Evolutionary conservation across 2,329 filamentous ascomycete genomes (phyloP), one percentile per base, ranked within the genome.

Genomic region (Alternaria triticina): DNA sequence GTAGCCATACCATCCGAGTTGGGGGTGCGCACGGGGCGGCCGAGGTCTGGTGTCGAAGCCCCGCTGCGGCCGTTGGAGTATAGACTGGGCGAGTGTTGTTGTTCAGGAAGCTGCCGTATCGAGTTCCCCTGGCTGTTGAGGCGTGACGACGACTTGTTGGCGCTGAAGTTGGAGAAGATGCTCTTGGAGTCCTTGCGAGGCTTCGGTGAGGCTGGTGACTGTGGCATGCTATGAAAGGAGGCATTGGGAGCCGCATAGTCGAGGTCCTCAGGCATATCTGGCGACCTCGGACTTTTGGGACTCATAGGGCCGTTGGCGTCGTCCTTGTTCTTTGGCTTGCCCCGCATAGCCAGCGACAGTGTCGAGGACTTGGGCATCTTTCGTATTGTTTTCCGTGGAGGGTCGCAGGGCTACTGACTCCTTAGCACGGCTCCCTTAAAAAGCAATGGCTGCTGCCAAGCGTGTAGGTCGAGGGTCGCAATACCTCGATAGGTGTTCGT

Each of bases 121-220:
- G 75, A 75, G 47, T 74, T 73, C 23, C 78, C 81, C 51, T 78
- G 77, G 62, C 71, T 78, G 43, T 72, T 70, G 6, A 82, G 64
- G 46, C 82, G 82, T 46, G 77, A 82, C 6, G 82, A 82, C 27
- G 83, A 84, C 62, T 83, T 85, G 6, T 81, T 79, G 11, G 82
- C 82, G 59, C 82, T 80, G 62, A 84, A 80, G 66, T 85, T 85
- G 46, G 81, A 78, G 67, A 85, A 85, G 65, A 85, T 84, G 67
- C 70, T 76, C 54, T 79, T 75, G 11, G 80, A 73, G 54, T 82
- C 80, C 68, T 81, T 79, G 54, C 76, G 76, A 52, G 70, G 71
- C 59, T 76, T 78, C 8, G 77, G 75, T 3, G 78, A 78, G 20
- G 77, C 71, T 4, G 77, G 77, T 27, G 76, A 77, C 45, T 74